These are phyloP conservation scores for Xylaria grammica DNA, from an alignment of 495 filamentous ascomycete genomes.

Conservation along the genomic window DNA sequence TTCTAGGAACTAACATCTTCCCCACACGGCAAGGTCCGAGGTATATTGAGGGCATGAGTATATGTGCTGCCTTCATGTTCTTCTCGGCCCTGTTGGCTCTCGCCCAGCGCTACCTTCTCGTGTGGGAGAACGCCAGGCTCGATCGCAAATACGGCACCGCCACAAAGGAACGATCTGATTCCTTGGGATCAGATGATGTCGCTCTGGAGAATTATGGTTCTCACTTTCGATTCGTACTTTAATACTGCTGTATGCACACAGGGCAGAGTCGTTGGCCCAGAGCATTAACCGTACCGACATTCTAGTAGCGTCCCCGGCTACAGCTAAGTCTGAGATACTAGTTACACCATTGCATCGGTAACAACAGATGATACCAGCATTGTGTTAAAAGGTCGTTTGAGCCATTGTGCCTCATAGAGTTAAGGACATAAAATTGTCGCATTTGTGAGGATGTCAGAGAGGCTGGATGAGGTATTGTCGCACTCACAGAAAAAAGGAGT, in stretches of 20 bases:
- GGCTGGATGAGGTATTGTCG: too few relatives aligned
- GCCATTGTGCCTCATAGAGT: too few relatives aligned
- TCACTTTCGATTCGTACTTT: constrained; percentile 45
- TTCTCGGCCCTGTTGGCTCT: constrained; percentile 63
- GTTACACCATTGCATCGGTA: too few relatives aligned
- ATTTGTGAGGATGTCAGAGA: too few relatives aligned
- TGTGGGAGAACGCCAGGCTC: constrained; percentile 62
- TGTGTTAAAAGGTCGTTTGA: too few relatives aligned
- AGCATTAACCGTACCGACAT: too few relatives aligned
- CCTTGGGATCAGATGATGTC: constrained; percentile 15
- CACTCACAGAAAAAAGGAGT: too few relatives aligned
- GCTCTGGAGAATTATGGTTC: constrained; percentile 43
- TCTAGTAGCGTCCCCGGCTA: too few relatives aligned
- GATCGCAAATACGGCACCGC: constrained; percentile 28
- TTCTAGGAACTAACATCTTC: constrained; percentile 71
- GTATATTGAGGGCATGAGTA: constrained; percentile 63
- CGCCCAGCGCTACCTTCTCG: constrained; percentile 57
- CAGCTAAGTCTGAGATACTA: too few relatives aligned
- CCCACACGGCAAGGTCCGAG: constrained; percentile 60
- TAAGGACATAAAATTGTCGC: too few relatives aligned
- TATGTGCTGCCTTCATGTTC: constrained; percentile 71
- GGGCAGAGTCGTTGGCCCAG: too few relatives aligned
- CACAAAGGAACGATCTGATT: constrained; percentile 9
- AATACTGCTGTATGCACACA: neutral
- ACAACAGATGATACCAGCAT: too few relatives aligned